These are phyloP conservation scores for Lactarius sp. DNA, from an alignment of 768 basidiomycete species.

Conservation along the genomic window DNA sequence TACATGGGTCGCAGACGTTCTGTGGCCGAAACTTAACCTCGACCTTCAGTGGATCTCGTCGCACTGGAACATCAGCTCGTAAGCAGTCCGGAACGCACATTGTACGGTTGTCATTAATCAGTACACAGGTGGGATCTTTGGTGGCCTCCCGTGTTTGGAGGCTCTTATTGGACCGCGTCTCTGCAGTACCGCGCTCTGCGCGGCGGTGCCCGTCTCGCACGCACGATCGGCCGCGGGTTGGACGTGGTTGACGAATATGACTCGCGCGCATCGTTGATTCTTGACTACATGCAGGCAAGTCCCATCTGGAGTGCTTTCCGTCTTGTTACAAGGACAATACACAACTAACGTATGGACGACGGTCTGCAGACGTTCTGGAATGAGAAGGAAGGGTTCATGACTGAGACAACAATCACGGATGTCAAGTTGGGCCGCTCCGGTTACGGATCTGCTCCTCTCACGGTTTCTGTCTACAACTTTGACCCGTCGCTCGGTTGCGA, in stretches of 20 bases:
- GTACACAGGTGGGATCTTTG: constrained; percentile 13
- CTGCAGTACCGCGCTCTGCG: constrained; percentile 18
- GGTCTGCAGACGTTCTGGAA: constrained; percentile 15
- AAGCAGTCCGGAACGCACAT: not conserved
- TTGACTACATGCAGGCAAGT: constrained; percentile 22
- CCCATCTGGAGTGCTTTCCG: not conserved
- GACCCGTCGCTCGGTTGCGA: constrained; percentile 30
- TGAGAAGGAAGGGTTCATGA: constrained; percentile 16
- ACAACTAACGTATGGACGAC: not conserved
- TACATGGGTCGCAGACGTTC: constrained; percentile 17
- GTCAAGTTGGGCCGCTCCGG: constrained; percentile 3
- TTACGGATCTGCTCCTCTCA: constrained; percentile 19
- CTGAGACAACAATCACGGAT: constrained; percentile 13
- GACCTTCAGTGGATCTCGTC: constrained; percentile 19
- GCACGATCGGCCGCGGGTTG: constrained; percentile 3
- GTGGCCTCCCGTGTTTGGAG: constrained; percentile 15
- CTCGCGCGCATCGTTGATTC: constrained; percentile 7
- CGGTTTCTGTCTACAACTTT: constrained; percentile 32
- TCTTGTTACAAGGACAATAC: not conserved
- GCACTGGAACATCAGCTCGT: constrained; percentile 20
- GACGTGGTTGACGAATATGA: constrained; percentile 11
- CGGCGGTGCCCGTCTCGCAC: constrained; percentile 18
- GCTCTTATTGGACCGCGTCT: constrained; percentile 20
- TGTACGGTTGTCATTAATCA: not conserved
- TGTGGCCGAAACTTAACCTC: constrained; percentile 19